Conservation (phyloP, 352 stramenopile species). For the Albugo candida region DNA sequence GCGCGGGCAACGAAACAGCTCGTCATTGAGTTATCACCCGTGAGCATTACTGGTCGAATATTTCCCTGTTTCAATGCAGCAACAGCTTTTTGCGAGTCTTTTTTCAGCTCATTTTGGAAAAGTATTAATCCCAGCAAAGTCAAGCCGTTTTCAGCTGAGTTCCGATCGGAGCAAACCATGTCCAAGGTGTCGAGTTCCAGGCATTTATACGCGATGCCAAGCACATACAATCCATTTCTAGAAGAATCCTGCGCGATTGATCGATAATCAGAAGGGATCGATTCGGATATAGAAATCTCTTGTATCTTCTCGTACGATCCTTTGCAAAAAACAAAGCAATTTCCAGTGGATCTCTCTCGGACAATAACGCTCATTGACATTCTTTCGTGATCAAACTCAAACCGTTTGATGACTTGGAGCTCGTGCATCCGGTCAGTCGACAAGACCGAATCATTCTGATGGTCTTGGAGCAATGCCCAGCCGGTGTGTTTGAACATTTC, state of each 20-base stretch:
- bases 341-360: constrained; percentile 26
- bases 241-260: constrained; percentile 28
- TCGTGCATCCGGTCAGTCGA: constrained; percentile 10
- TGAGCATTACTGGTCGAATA: constrained; percentile 73
- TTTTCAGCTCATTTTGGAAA: constrained; percentile 79
- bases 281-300: constrained; percentile 23
- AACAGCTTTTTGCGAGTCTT: constrained; percentile 64
- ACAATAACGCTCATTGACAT: constrained; percentile 85
- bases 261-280: constrained; percentile 53
- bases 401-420: constrained; percentile 74
- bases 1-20: constrained; percentile 54
- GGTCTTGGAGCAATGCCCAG: constrained; percentile 35
- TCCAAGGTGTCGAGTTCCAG: constrained; percentile 12
- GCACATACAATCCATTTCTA: constrained; percentile 76
- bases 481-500: constrained; percentile 69
- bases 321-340: constrained; percentile 72
- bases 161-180: constrained; percentile 24
- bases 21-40: constrained; percentile 68
- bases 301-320: constrained; percentile 78
- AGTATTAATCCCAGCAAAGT: constrained; percentile 67
- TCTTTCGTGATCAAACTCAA: constrained; percentile 82
- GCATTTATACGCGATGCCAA: constrained; percentile 50
- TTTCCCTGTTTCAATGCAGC: constrained; percentile 54
- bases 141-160: constrained; percentile 55
- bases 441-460: constrained; percentile 7